These are phyloP conservation scores for Phytophthora ramorum DNA, from an alignment of 352 stramenopile genomes.

Conservation along the genomic window DNA sequence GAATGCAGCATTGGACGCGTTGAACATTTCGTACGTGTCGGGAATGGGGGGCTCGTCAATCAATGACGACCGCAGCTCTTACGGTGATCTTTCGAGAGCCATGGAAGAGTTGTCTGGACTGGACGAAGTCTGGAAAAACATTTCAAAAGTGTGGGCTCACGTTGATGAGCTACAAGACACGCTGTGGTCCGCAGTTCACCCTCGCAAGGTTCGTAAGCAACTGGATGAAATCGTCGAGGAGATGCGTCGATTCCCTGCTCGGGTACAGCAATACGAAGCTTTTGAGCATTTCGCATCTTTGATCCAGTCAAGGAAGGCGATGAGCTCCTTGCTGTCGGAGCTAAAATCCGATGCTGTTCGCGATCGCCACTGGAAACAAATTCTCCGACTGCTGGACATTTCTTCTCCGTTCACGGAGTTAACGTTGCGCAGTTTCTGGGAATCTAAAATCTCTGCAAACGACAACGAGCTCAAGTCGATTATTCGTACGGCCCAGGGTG, in stretches of 20 bases:
- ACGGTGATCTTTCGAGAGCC: slow-evolving; percentile 70
- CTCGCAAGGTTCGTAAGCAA: slow-evolving; percentile 95
- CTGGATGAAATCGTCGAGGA: slow-evolving; percentile 98
- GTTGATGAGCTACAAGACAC: slow-evolving; percentile 95
- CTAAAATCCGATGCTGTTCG: slow-evolving; percentile 99
- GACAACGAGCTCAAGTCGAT: slow-evolving; percentile 97
- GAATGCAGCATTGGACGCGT: slow-evolving; percentile 94
- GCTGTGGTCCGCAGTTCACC: slow-evolving; percentile 93
- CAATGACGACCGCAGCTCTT: slow-evolving; percentile 82
- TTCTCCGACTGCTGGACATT: slow-evolving; percentile 95
- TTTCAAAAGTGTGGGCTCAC: slow-evolving; percentile 89
- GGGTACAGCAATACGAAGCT: slow-evolving; percentile 98
- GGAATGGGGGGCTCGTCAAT: slow-evolving; percentile 56
- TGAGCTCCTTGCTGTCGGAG: slow-evolving; percentile 96
- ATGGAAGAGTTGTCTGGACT: slow-evolving; percentile 96
- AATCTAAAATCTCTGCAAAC: slow-evolving; percentile 91
- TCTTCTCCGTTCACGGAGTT: slow-evolving; percentile 94
- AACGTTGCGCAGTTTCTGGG: slow-evolving; percentile 98
- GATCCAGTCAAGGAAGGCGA: slow-evolving; percentile 94
- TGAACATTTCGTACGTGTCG: slow-evolving; percentile 86
- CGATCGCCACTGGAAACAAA: slow-evolving; percentile 98
- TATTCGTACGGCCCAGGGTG: slow-evolving; percentile 97
- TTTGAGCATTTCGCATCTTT: slow-evolving; percentile 95
- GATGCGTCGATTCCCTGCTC: slow-evolving; percentile 95
- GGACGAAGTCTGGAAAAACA: slow-evolving; percentile 97